phyloP scores from a whole-genome alignment of 345 rosid genomes.

The Iberis pinnata region DNA sequence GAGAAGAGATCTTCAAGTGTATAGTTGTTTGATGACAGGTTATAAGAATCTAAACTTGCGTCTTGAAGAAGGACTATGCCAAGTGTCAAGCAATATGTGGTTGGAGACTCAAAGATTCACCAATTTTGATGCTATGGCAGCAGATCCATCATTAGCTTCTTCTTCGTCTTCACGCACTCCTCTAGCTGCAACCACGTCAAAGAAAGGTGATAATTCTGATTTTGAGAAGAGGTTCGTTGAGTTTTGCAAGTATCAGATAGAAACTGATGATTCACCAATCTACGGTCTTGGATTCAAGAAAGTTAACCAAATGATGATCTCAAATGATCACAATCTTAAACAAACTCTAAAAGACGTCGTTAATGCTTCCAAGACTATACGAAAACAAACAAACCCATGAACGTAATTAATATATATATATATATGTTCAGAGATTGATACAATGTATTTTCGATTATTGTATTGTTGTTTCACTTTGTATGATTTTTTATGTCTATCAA shows the following conservation, averaged over 20 bases:
- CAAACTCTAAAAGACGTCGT: slow-evolving; percentile 37
- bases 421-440: too few species aligned
- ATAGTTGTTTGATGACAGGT: neutral
- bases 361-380: neutral
- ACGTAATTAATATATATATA: too few species aligned
- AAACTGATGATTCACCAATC: slow-evolving; percentile 59
- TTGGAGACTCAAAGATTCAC: slow-evolving; percentile 63
- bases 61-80: slow-evolving; percentile 95
- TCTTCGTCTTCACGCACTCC: slow-evolving; percentile 30
- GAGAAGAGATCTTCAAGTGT: neutral
- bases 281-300: slow-evolving; percentile 67
- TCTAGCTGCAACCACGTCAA: slow-evolving; percentile 19
- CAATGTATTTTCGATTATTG: too few species aligned
- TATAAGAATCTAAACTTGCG: slow-evolving; percentile 43
- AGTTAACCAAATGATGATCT: slow-evolving; percentile 46
- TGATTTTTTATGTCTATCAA: too few species aligned
- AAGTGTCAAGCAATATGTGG: slow-evolving; percentile 81
- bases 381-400: too few species aligned
- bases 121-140: slow-evolving; percentile 32
- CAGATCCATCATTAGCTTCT: neutral
- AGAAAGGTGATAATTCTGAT: slow-evolving; percentile 57
- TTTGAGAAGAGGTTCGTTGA: slow-evolving; percentile 58
- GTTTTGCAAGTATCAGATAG: slow-evolving; percentile 72
- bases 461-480: too few species aligned
- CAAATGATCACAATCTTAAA: slow-evolving; percentile 35